Evolutionary conservation across 805 yeast species (phyloP), one percentile per base, ranked within the genome.

Genomic region (Schwanniomyces polymorphus): DNA sequence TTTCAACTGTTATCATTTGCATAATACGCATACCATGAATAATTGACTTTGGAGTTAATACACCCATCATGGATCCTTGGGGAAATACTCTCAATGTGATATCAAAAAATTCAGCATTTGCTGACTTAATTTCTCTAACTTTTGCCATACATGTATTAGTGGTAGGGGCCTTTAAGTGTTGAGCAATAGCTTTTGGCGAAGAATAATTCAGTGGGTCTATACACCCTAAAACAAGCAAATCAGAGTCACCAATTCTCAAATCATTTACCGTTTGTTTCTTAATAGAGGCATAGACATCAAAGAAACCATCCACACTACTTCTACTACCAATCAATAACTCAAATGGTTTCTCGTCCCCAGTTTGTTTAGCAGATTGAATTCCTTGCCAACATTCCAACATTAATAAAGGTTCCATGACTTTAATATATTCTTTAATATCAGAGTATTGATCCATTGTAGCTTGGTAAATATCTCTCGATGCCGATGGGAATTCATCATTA

Each of bases 381-480:
- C 89, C 86, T 59, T 91, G 96, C 97, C 98, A 95, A 52, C 96
- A 88, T 67, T 94, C 99, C 35, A 92, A 67, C 61, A 91, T 68
- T 38, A 94, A 69, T 38, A 94, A 72, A 0, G 99, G 99, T 54
- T 85, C 88, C 64, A 89, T 86, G 1, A 80, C 75, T 29, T 73
- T 70, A 41, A 79, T 79, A 59, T 95, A 94, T 2, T 86, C 90
- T n/a, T 68, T 71, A 4, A 83, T 82, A 43, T 79, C 69, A 0
- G 57, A 47, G 59, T 88, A 94, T 1, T 66, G 57, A 53, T 82
- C 82, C 26, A 79, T 78, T 5, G 88, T 85, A 0, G 70, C 63
- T 1, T 59, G 57, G 56, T 79, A 80, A 1, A 65, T 58, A 3
- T 66, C 64, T 2, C 59, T 57, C 4, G 72, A 78, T 25, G 75